A percentile compares a stretch with the other conserved stretches of the same genome.
phyloP scores from a whole-genome alignment of 495 filamentous ascomycete species.

The Aspergillus ostianus region DNA sequence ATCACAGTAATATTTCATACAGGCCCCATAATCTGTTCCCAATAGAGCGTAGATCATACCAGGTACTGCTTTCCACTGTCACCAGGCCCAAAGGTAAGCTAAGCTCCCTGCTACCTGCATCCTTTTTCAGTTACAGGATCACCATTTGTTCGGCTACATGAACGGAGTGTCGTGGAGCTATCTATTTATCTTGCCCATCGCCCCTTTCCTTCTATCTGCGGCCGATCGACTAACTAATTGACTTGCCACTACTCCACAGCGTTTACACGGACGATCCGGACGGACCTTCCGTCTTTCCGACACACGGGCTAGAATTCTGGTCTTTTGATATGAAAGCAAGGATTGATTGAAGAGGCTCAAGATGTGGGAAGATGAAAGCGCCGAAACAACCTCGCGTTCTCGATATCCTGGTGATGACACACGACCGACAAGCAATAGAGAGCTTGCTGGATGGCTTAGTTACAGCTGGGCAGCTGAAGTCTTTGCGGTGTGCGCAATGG shows the following conservation, averaged over 20 bases:
- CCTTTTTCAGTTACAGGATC: background rate
- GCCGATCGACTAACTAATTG: background rate
- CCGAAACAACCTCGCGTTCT: conserved; percentile 22
- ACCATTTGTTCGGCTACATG: background rate
- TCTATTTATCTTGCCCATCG: background rate
- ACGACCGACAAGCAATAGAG: conserved; percentile 78
- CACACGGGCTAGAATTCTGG: background rate
- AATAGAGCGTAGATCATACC: too few relatives aligned
- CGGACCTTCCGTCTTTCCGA: background rate
- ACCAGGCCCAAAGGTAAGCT: background rate
- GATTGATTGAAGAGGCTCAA: conserved; percentile 10
- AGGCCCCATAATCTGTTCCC: too few relatives aligned
- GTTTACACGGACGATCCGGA: background rate
- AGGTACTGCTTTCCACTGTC: background rate
- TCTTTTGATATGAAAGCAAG: background rate
- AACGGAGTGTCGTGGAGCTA: too few relatives aligned
- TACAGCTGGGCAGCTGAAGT: conserved; percentile 98
- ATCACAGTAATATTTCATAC: background rate
- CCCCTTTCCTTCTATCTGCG: background rate
- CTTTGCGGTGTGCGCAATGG: conserved; percentile 87
- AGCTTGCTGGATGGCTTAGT: conserved; percentile 91
- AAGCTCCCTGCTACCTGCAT: background rate
- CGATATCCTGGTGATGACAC: conserved; percentile 82
- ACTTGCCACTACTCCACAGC: background rate
- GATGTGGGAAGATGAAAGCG: conserved; percentile 26